Evolutionary conservation across 169 alveolate genomes (phyloP).

Genomic region (Eimeria mitis): DNA sequence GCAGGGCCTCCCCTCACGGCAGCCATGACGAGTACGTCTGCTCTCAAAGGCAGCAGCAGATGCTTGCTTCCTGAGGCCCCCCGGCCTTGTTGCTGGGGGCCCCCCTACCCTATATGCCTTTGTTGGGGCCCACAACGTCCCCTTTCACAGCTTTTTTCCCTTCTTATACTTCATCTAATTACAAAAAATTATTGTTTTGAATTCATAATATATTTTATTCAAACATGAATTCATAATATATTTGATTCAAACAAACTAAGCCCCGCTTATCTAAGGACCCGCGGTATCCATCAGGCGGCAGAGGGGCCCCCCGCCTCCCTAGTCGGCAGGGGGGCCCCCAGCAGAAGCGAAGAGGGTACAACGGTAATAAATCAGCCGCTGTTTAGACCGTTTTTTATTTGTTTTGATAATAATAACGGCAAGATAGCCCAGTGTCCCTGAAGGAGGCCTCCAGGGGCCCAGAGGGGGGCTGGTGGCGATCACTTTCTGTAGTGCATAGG

Average conservation of each 20-base stretch:
- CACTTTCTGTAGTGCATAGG: too few relatives aligned
- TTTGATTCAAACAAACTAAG: background rate
- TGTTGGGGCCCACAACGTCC: background rate
- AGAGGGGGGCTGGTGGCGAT: too few relatives aligned
- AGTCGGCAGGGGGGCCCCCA: background rate
- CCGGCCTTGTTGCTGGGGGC: background rate
- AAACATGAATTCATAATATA: too few relatives aligned
- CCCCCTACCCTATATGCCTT: background rate
- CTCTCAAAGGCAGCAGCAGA: too few relatives aligned
- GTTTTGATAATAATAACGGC: background rate
- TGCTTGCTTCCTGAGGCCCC: slow-evolving; percentile 30
- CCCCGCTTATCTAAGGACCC: background rate
- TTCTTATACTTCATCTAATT: background rate
- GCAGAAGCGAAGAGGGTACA: background rate
- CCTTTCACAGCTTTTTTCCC: too few relatives aligned
- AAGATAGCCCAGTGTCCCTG: background rate
- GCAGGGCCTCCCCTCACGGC: too few relatives aligned
- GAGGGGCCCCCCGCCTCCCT: background rate
- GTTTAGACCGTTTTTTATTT: background rate
- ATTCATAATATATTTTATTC: too few relatives aligned
- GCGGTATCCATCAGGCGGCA: background rate
- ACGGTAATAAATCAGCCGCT: background rate
- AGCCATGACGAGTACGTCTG: too few relatives aligned
- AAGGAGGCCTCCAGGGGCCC: background rate
- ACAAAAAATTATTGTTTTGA: background rate